Conservation (phyloP, 768 basidiomycete genomes). For the Coprinellus micaceus region DNA sequence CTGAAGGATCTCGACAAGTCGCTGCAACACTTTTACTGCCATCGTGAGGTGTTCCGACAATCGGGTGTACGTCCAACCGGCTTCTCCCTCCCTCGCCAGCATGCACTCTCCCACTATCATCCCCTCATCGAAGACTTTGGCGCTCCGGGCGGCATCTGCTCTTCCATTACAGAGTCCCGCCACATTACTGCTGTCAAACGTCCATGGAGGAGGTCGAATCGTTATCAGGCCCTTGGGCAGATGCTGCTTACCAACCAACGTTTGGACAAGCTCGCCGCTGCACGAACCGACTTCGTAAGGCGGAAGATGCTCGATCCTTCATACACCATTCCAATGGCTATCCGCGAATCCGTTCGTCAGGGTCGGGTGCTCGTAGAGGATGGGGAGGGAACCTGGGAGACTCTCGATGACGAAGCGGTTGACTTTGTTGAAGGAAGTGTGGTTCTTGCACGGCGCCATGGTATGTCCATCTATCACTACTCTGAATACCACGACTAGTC, state of each 20-base stretch:
- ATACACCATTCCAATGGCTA: background rate
- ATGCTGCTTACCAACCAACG: conserved; percentile 32
- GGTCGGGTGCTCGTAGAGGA: background rate
- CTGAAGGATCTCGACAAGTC: conserved; percentile 18
- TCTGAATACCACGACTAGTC: background rate
- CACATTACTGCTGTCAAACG: conserved; percentile 33
- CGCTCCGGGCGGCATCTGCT: conserved; percentile 26
- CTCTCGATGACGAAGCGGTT: background rate
- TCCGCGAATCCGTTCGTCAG: background rate
- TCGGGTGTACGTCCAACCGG: conserved; percentile 11
- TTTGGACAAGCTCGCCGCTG: conserved; percentile 27
- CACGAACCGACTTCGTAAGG: conserved; percentile 12
- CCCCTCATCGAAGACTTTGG: conserved; percentile 19
- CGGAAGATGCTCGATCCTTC: conserved; percentile 12
- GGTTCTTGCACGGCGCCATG: background rate
- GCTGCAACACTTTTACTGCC: conserved; percentile 22
- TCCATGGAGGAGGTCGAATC: conserved; percentile 31
- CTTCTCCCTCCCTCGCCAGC: conserved; percentile 22
- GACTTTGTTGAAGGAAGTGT: background rate
- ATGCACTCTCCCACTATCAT: conserved; percentile 20
- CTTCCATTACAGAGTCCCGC: conserved; percentile 30
- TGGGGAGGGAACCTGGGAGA: background rate
- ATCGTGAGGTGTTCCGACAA: conserved; percentile 27
- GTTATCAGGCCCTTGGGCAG: conserved; percentile 28
- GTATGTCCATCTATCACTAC: background rate